These are phyloP conservation scores for Glarea lozoyensis DNA, from an alignment of 495 filamentous ascomycete genomes.

Conservation along the genomic window DNA sequence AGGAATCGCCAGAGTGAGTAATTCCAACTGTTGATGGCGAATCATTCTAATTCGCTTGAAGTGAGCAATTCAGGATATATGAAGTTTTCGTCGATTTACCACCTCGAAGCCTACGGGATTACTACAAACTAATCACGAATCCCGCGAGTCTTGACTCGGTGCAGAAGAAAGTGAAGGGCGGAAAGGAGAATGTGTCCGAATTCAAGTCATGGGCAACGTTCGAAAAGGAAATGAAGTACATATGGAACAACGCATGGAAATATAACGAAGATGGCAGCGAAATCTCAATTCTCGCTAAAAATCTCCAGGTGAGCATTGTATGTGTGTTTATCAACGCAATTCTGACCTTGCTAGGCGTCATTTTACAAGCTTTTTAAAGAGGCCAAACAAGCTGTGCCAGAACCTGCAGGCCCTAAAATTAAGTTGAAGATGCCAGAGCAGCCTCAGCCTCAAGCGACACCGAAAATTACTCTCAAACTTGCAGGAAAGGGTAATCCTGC, in stretches of 20 bases:
- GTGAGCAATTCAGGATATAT: slow-evolving; percentile 45
- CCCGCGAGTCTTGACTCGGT: slow-evolving; percentile 64
- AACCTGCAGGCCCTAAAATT: slow-evolving; percentile 63
- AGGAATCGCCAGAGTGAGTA: slow-evolving; percentile 36
- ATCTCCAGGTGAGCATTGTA: slow-evolving; percentile 57
- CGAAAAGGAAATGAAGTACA: slow-evolving; percentile 63
- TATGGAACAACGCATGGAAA: slow-evolving; percentile 78
- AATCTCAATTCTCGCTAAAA: slow-evolving; percentile 59
- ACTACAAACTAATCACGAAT: slow-evolving; percentile 66
- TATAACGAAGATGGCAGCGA: slow-evolving; percentile 88
- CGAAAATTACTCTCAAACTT: slow-evolving; percentile 48
- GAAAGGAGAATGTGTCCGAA: slow-evolving; percentile 51
- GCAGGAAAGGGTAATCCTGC: slow-evolving; percentile 33
- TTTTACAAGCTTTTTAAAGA: slow-evolving; percentile 58
- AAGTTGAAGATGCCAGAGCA: slow-evolving; percentile 59
- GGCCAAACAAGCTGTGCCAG: slow-evolving; percentile 54
- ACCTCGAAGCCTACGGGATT: slow-evolving; percentile 54
- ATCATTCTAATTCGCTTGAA: slow-evolving; percentile 25
- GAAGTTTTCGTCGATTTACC: slow-evolving; percentile 59
- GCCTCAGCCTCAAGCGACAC: slow-evolving; percentile 21
- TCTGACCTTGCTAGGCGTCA: slow-evolving; percentile 47
- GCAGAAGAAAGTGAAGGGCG: slow-evolving; percentile 61
- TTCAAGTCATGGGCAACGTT: slow-evolving; percentile 74
- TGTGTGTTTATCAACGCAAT: too few species aligned
- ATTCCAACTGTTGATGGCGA: slow-evolving; percentile 18